Percentiles rank a stretch among this genome's conserved stretches.
These are phyloP conservation scores for Fusarium dimerum DNA, from an alignment of 2,329 filamentous ascomycete genomes.

Conservation along the genomic window DNA sequence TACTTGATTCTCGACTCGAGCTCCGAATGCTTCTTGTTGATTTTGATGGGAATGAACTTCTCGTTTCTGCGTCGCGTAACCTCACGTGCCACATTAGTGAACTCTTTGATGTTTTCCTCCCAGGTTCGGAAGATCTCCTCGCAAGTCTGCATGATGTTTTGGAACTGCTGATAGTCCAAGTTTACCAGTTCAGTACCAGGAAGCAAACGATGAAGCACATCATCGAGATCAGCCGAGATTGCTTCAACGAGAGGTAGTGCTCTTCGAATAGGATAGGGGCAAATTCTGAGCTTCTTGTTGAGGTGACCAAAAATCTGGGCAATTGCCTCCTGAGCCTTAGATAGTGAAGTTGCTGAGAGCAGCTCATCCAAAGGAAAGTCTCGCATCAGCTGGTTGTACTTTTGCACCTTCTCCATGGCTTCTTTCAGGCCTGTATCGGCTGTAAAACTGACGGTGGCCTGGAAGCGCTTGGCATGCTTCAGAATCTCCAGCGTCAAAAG, in stretches of 20 bases:
- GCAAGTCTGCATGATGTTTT: conserved; percentile 78
- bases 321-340: conserved; percentile 87
- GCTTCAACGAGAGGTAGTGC: conserved; percentile 94
- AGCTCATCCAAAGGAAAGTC: conserved; percentile 97
- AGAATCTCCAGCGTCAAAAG: conserved; percentile 90
- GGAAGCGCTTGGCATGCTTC: conserved; percentile 95
- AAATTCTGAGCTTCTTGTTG: conserved; percentile 97
- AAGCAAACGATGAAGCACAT: conserved; percentile 80
- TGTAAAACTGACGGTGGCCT: conserved; percentile 94
- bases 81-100: conserved; percentile 95
- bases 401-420: conserved; percentile 92
- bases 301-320: conserved; percentile 89
- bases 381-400: conserved; percentile 98
- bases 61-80: conserved; percentile 91
- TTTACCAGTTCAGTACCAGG: conserved; percentile 88
- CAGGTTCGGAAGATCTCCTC: conserved; percentile 87
- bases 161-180: conserved; percentile 88
- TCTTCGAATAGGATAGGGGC: conserved; percentile 89
- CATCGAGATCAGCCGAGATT: conserved; percentile 90
- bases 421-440: conserved; percentile 96
- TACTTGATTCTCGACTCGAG: conserved; percentile 91
- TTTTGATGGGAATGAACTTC: conserved; percentile 98
- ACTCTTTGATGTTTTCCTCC: conserved; percentile 97
- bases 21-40: conserved; percentile 81
- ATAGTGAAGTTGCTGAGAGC: conserved; percentile 83